Evolutionary conservation across 306 rosid genomes (phyloP).

Genomic region (Hippophae rhamnoides): DNA sequence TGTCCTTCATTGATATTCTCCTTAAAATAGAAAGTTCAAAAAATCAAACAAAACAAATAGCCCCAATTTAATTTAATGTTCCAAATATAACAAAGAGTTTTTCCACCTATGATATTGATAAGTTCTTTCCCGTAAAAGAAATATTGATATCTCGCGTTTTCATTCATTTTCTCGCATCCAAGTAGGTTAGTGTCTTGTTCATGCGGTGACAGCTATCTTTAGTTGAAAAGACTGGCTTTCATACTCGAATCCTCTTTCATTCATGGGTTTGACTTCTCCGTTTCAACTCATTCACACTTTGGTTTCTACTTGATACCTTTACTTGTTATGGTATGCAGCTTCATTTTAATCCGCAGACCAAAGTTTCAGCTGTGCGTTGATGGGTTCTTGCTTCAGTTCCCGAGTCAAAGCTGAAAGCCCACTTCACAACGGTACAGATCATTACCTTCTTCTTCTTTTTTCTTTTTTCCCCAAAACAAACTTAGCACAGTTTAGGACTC

Average conservation of each 20-base stretch:
- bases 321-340: background rate
- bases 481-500: no score
- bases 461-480: no score
- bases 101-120: background rate
- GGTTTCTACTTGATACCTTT: constrained; percentile 1
- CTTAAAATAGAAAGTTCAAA: constrained; percentile 28
- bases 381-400: constrained; percentile 87
- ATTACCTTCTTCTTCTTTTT: no score
- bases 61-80: constrained; percentile 8
- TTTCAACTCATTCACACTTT: constrained; percentile 22
- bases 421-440: constrained; percentile 49
- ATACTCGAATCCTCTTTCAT: constrained; percentile 25
- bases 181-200: constrained; percentile 12
- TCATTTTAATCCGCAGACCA: constrained; percentile 7
- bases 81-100: background rate
- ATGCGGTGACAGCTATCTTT: constrained; percentile 42
- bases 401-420: constrained; percentile 93
- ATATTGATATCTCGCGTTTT: background rate
- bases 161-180: background rate
- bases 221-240: constrained; percentile 43
- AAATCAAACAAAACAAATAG: constrained; percentile 6
- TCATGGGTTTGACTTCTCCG: constrained; percentile 15
- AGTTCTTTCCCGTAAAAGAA: no score
- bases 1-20: constrained; percentile 18
- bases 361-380: constrained; percentile 19